These are phyloP conservation scores for Furcasterigmium sp. DNA, from an alignment of 2,329 filamentous ascomycete species.

Conservation along the genomic window DNA sequence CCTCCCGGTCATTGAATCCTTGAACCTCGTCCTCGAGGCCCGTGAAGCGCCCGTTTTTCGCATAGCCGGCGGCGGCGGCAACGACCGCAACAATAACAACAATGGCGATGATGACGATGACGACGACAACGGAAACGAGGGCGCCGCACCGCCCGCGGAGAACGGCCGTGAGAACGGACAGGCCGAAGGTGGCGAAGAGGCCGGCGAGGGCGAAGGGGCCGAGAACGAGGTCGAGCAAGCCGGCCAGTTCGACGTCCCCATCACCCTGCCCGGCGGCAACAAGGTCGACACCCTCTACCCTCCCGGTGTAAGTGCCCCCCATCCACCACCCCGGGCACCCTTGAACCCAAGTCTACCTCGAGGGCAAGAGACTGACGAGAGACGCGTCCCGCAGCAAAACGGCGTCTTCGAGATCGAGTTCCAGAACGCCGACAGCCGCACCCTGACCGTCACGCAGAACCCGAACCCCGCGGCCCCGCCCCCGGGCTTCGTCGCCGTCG, in stretches of 20 bases:
- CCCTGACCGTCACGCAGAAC: slow-evolving; percentile 31
- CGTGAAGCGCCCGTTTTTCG: not conserved
- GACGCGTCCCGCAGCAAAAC: slow-evolving; percentile 16
- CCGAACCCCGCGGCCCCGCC: slow-evolving; percentile 25
- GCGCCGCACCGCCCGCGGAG: too few relatives aligned
- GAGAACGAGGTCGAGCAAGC: slow-evolving; percentile 23
- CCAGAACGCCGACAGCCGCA: slow-evolving; percentile 24
- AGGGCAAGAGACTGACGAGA: too few relatives aligned
- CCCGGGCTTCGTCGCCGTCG: slow-evolving; percentile 28
- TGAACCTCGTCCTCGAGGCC: not conserved
- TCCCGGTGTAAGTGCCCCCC: slow-evolving; percentile 19
- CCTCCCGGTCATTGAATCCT: not conserved
- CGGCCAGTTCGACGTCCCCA: slow-evolving; percentile 20
- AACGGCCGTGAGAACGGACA: too few relatives aligned
- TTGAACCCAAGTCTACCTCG: too few relatives aligned
- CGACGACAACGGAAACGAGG: too few relatives aligned
- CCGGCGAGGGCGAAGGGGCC: slow-evolving; percentile 10
- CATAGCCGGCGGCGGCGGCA: not conserved
- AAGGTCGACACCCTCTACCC: slow-evolving; percentile 27
- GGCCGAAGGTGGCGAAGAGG: slow-evolving; percentile 3
- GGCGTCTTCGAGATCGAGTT: slow-evolving; percentile 34
- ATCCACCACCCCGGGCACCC: not conserved
- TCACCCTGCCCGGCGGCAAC: slow-evolving; percentile 23
- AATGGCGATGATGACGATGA: not conserved
- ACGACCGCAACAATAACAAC: too few relatives aligned